Percentiles rank a stretch among this genome's conserved stretches.
Evolutionary conservation across 768 basidiomycete genomes (phyloP).

Genomic region (Mrakia frigida): DNA sequence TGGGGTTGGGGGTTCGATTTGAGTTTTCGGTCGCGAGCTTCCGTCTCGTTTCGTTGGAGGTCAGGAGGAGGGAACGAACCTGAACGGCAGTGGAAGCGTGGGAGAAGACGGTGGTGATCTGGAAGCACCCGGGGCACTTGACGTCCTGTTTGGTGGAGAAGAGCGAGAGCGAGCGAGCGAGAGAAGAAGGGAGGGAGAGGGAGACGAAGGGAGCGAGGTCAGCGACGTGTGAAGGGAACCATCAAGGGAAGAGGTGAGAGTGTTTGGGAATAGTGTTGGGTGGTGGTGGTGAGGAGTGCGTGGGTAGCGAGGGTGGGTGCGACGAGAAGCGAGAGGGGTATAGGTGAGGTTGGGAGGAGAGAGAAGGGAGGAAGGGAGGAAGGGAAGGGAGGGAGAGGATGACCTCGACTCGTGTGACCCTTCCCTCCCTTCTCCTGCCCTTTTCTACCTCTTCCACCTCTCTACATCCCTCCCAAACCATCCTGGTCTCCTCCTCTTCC

Average conservation of each 20-base stretch:
- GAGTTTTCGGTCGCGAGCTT: conserved; percentile 41
- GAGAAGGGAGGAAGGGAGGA: neutral
- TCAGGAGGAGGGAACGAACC: conserved; percentile 8
- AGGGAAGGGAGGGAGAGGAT: neutral
- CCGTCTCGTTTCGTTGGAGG: neutral
- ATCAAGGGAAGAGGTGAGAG: neutral
- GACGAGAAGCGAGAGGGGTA: neutral
- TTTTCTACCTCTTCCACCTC: neutral
- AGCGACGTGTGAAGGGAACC: neutral
- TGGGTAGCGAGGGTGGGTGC: neutral
- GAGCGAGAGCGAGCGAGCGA: no score
- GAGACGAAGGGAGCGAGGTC: neutral
- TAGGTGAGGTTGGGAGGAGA: neutral
- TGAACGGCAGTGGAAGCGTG: conserved; percentile 78
- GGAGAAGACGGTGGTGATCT: conserved; percentile 88
- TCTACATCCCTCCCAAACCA: neutral
- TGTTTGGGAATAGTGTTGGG: neutral
- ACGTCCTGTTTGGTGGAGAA: no score
- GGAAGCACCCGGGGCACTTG: conserved; percentile 74
- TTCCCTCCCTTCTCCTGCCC: no score
- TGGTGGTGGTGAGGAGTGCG: neutral
- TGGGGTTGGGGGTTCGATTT: neutral
- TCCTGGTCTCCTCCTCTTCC: neutral
- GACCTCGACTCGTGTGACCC: conserved; percentile 5
- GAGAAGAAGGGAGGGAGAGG: no score